phyloP scores from a whole-genome alignment of 2,329 filamentous ascomycete species.

The Cordyceps javanica region DNA sequence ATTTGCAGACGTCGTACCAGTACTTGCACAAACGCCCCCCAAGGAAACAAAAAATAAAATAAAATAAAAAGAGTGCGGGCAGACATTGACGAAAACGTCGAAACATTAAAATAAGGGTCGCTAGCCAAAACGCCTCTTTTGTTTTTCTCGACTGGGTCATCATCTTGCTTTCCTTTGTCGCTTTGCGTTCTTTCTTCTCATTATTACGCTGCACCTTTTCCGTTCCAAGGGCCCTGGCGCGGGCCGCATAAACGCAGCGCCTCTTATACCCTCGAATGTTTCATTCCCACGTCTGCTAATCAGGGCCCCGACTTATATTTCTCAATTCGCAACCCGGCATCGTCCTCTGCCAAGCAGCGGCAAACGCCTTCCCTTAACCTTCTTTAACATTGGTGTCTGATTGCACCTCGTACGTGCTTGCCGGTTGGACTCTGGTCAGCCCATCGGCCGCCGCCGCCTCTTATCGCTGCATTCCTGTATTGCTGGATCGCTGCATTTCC shows the following conservation, averaged over 20 bases:
- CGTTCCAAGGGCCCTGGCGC: neutral
- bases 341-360: neutral
- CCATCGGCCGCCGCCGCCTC: neutral
- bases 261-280: constrained; percentile 4
- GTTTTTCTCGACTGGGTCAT: neutral
- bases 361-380: no score
- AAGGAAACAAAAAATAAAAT: neutral
- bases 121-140: neutral
- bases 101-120: neutral
- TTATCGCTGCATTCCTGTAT: constrained; percentile 23
- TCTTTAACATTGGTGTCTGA: no score
- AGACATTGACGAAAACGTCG: no score
- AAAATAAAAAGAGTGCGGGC: neutral
- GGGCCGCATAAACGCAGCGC: neutral
- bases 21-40: neutral
- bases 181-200: neutral
- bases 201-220: neutral
- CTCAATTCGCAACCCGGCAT: constrained; percentile 1
- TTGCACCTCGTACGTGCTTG: neutral
- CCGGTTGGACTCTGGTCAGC: neutral
- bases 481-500: constrained; percentile 13
- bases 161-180: neutral
- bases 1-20: no score
- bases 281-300: neutral
- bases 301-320: neutral